Evolutionary conservation across 2,329 filamentous ascomycete species (phyloP).

Genomic region (Sphaceloma murrayae): DNA sequence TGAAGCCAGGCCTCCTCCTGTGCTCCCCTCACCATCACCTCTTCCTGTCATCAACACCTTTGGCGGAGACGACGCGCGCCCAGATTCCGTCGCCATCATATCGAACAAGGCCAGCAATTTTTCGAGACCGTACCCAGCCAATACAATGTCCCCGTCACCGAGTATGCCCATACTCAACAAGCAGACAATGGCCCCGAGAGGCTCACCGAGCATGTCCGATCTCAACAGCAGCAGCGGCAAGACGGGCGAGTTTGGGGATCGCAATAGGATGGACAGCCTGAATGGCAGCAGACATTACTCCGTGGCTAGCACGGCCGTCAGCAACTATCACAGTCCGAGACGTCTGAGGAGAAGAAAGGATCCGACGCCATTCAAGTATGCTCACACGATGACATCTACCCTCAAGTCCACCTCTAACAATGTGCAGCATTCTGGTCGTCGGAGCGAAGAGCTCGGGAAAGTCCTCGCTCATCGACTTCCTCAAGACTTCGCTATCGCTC

Average conservation of each 20-base stretch:
- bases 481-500: constrained; percentile 74
- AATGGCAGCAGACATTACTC: constrained; percentile 95
- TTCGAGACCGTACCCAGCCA: constrained; percentile 34
- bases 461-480: constrained; percentile 92
- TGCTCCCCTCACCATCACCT: constrained; percentile 42
- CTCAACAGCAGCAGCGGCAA: not conserved
- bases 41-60: constrained; percentile 47
- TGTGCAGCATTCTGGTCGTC: constrained; percentile 70
- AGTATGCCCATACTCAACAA: constrained; percentile 15
- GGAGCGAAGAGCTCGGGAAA: constrained; percentile 84
- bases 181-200: not conserved
- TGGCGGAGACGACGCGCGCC: constrained; percentile 52
- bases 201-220: constrained; percentile 1
- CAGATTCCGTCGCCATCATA: constrained; percentile 53
- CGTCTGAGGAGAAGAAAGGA: constrained; percentile 91
- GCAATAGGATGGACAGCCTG: constrained; percentile 85
- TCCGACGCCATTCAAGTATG: constrained; percentile 96
- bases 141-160: constrained; percentile 38
- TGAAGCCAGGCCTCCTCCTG: constrained; percentile 51
- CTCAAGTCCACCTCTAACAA: not conserved
- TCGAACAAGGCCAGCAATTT: constrained; percentile 37
- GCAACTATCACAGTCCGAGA: constrained; percentile 85
- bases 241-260: constrained; percentile 56
- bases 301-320: constrained; percentile 81
- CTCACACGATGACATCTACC: constrained; percentile 23